phyloP scores from a whole-genome alignment of 2,329 filamentous ascomycete genomes.

The Aquanectria penicillioides region DNA sequence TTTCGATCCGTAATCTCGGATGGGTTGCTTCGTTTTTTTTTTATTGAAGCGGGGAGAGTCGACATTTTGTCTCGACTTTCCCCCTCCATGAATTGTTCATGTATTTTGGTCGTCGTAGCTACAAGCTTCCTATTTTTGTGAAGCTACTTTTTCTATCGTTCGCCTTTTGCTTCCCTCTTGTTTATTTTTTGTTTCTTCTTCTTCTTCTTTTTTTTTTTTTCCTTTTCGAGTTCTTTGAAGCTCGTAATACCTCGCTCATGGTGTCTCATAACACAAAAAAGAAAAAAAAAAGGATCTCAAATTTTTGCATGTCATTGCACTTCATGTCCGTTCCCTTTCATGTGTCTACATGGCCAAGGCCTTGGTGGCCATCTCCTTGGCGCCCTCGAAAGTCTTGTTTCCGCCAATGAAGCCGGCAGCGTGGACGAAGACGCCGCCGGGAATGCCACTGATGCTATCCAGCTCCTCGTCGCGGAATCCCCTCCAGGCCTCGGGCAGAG shows the following conservation, averaged over 20 bases:
- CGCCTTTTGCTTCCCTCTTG: background rate
- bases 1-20: conserved; percentile 37
- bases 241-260: background rate
- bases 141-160: conserved; percentile 5
- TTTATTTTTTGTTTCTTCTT: background rate
- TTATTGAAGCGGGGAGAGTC: background rate
- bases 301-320: conserved; percentile 1
- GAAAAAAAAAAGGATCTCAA: background rate
- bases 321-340: background rate
- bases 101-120: conserved; percentile 19
- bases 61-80: background rate
- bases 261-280: too few relatives aligned
- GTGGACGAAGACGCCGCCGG: conserved; percentile 90
- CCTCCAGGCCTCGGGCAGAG: conserved; percentile 90
- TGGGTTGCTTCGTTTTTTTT: conserved; percentile 38
- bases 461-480: conserved; percentile 89
- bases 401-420: conserved; percentile 96
- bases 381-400: conserved; percentile 91
- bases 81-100: conserved; percentile 8
- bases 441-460: conserved; percentile 74
- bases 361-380: conserved; percentile 84
- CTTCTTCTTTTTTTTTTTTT: background rate
- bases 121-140: background rate
- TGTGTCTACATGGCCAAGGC: conserved; percentile 62
- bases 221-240: background rate